Conservation (phyloP, 192 early-diverging fungal species). For the Entomortierella beljakovae region DNA sequence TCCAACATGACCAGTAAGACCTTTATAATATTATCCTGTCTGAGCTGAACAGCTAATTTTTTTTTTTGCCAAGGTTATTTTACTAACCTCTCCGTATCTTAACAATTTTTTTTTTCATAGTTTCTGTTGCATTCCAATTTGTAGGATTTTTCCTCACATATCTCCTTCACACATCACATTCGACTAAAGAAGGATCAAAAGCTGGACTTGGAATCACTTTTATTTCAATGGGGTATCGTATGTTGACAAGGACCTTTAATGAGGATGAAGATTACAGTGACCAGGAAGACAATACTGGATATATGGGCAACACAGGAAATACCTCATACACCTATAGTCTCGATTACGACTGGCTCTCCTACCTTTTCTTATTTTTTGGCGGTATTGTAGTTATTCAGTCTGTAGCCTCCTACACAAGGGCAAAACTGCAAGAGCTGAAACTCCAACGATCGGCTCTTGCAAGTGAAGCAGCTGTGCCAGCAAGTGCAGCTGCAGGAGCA, state of each 20-base stretch:
- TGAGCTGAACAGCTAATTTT: not conserved
- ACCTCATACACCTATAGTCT: not conserved
- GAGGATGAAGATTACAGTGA: conserved; percentile 31
- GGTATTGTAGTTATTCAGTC: not conserved
- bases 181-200: conserved; percentile 84
- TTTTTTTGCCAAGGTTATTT: not conserved
- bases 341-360: conserved; percentile 5
- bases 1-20: conserved; percentile 81
- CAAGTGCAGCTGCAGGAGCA: conserved; percentile 1
- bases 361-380: not conserved
- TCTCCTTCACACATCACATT: conserved; percentile 91
- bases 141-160: conserved; percentile 94
- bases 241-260: conserved; percentile 60
- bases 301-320: conserved; percentile 27
- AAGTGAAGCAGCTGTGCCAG: not conserved
- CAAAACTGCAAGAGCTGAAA: conserved; percentile 1
- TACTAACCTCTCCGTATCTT: not conserved
- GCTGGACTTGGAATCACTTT: conserved; percentile 86
- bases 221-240: conserved; percentile 84
- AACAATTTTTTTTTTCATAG: conserved; percentile 27
- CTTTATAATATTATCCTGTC: not conserved
- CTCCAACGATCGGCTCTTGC: not conserved
- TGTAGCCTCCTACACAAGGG: not conserved
- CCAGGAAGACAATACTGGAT: conserved; percentile 22
- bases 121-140: conserved; percentile 85